Evolutionary conservation across 768 basidiomycete species (phyloP).

Genomic region (Termitomyces titanicus): DNA sequence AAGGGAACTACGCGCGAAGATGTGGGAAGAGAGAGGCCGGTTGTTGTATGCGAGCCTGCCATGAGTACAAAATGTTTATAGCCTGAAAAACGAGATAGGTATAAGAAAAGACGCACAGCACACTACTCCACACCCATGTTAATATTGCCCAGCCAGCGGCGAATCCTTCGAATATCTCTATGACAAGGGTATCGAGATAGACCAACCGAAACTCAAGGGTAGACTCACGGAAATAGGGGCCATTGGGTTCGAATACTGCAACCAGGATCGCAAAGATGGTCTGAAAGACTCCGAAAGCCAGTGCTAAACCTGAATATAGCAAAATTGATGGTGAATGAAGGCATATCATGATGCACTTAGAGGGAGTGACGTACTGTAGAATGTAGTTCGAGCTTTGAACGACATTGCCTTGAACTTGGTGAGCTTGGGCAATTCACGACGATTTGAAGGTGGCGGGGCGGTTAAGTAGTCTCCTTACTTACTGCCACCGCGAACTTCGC

Average conservation of each 20-base stretch:
- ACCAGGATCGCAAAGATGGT: not conserved
- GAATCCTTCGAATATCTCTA: not conserved
- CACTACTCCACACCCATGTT: not conserved
- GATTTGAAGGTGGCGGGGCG: too few relatives aligned
- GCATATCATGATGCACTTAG: not conserved
- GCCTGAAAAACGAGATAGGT: not conserved
- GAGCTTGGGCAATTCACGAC: too few relatives aligned
- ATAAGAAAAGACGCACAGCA: not conserved
- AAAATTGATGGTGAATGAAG: not conserved
- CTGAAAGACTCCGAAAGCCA: not conserved
- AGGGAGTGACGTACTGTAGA: not conserved
- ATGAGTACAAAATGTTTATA: not conserved
- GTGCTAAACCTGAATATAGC: not conserved
- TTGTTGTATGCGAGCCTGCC: constrained; percentile 13
- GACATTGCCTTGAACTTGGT: not conserved
- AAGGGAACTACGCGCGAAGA: constrained; percentile 7
- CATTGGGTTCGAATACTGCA: not conserved
- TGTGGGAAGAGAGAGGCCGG: constrained; percentile 15
- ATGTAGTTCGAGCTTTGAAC: not conserved
- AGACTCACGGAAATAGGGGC: not conserved
- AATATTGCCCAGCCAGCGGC: not conserved
- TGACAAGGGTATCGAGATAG: not conserved
- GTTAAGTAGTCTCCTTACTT: too few relatives aligned
- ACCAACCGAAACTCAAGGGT: not conserved
- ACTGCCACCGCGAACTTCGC: too few relatives aligned